These are phyloP conservation scores for Tetragonia tetragonoides DNA, from an alignment of 148 eudicot species.

Conservation along the genomic window DNA sequence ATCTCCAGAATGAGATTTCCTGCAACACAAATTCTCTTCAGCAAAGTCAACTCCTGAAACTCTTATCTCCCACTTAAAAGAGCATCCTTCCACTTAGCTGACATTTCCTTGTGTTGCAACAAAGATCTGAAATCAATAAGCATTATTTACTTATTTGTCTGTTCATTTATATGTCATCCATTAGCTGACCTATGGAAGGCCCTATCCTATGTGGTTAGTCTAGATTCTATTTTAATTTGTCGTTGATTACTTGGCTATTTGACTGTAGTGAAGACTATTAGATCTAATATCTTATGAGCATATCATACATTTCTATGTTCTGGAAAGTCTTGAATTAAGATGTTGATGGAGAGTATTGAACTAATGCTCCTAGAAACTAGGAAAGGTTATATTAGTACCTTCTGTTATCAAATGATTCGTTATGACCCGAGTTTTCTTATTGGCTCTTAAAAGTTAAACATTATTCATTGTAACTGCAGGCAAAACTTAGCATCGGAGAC, in stretches of 20 bases:
- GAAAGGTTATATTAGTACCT: background rate
- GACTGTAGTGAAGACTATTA: background rate
- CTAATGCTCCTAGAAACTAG: background rate
- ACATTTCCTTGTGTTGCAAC: no score
- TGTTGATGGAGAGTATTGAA: background rate
- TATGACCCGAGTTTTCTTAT: background rate
- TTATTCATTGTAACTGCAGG: slow-evolving; percentile 42
- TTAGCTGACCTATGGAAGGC: background rate
- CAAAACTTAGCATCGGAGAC: slow-evolving; percentile 74
- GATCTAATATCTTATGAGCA: background rate
- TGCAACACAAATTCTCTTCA: background rate
- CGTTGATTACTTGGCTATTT: background rate
- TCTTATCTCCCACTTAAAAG: no score
- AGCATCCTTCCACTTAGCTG: no score
- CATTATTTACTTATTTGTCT: no score
- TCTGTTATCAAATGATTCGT: background rate
- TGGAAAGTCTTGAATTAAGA: background rate
- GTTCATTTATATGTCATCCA: no score
- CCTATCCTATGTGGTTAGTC: background rate
- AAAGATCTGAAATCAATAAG: no score
- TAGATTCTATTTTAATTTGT: no score
- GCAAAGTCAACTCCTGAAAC: no score
- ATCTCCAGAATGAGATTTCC: background rate
- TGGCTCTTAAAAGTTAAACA: background rate
- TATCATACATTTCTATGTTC: background rate